These are phyloP conservation scores for Camptophora hylomeconis DNA, from an alignment of 2,329 filamentous ascomycete species.

Conservation along the genomic window DNA sequence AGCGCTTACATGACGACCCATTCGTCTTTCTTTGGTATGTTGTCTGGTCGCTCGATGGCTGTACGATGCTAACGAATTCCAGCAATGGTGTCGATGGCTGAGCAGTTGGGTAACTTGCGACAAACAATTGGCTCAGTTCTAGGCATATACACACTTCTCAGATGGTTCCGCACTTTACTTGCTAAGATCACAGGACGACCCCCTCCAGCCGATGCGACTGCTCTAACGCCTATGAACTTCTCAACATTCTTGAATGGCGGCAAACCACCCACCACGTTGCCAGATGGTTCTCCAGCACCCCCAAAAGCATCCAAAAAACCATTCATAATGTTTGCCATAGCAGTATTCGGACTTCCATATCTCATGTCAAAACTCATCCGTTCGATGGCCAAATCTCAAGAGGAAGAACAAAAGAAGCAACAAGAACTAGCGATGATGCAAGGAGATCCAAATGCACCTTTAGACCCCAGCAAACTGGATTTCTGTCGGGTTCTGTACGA, in stretches of 20 bases:
- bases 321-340: slow-evolving; percentile 86
- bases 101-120: slow-evolving; percentile 87
- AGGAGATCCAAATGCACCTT: slow-evolving; percentile 33
- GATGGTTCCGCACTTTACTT: slow-evolving; percentile 83
- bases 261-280: slow-evolving; percentile 32
- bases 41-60: not conserved
- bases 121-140: slow-evolving; percentile 87
- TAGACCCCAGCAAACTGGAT: slow-evolving; percentile 85
- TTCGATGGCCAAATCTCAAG: slow-evolving; percentile 67
- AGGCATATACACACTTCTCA: slow-evolving; percentile 88
- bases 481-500: slow-evolving; percentile 94
- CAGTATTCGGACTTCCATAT: slow-evolving; percentile 90
- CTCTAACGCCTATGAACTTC: slow-evolving; percentile 83
- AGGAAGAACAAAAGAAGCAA: slow-evolving; percentile 52
- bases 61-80: slow-evolving; percentile 10
- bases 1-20: slow-evolving; percentile 99
- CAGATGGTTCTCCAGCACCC: slow-evolving; percentile 52
- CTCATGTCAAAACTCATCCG: slow-evolving; percentile 94
- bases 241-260: slow-evolving; percentile 70
- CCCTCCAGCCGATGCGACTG: slow-evolving; percentile 70
- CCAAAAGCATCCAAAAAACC: slow-evolving; percentile 82
- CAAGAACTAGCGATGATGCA: slow-evolving; percentile 39
- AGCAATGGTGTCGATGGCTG: slow-evolving; percentile 97
- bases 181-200: slow-evolving; percentile 89
- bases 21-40: slow-evolving; percentile 90